A percentile compares a stretch with the other conserved stretches of the same genome.
These are phyloP conservation scores for Prototheca cutis DNA, from an alignment of 163 green algal genomes.

Conservation along the genomic window DNA sequence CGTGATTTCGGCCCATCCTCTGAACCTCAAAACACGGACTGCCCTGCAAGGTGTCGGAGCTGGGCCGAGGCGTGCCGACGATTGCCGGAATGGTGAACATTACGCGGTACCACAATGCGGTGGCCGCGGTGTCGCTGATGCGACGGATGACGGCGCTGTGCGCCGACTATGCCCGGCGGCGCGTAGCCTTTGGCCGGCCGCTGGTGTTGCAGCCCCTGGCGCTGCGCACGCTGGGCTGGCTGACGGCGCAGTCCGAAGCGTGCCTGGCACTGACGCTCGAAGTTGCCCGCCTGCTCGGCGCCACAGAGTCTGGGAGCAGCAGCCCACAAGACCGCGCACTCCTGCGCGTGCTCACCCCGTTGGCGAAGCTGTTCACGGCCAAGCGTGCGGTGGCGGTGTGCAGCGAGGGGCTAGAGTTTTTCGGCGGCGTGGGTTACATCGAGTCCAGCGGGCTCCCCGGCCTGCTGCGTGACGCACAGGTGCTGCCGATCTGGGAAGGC, in stretches of 20 bases:
- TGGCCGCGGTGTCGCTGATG: conserved; percentile 8
- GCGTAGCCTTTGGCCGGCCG: conserved; percentile 2
- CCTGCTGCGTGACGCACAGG: conserved; percentile 16
- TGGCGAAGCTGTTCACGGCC: conserved; percentile 23
- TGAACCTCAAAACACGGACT: no score
- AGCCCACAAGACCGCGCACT: neutral
- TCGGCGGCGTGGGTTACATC: conserved; percentile 16
- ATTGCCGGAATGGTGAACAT: conserved; percentile 20
- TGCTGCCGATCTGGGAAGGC: conserved; percentile 27
- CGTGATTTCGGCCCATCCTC: no score
- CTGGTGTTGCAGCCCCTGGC: conserved; percentile 17
- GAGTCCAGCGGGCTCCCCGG: conserved; percentile 15
- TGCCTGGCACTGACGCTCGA: conserved; percentile 16
- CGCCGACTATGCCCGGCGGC: conserved; percentile 17
- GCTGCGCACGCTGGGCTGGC: conserved; percentile 11
- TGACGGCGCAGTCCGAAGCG: conserved; percentile 8
- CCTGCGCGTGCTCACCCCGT: conserved; percentile 20
- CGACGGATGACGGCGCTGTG: conserved; percentile 12
- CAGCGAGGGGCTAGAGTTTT: conserved; percentile 17
- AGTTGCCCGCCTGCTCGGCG: conserved; percentile 14
- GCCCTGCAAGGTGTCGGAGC: conserved; percentile 10
- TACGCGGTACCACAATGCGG: conserved; percentile 18
- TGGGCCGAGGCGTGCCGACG: conserved; percentile 9
- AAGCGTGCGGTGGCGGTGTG: conserved; percentile 17
- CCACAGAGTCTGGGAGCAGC: neutral